Base-by-base conservation (phyloP, 208 protist genomes). In the Leishmania amazonensis region DNA sequence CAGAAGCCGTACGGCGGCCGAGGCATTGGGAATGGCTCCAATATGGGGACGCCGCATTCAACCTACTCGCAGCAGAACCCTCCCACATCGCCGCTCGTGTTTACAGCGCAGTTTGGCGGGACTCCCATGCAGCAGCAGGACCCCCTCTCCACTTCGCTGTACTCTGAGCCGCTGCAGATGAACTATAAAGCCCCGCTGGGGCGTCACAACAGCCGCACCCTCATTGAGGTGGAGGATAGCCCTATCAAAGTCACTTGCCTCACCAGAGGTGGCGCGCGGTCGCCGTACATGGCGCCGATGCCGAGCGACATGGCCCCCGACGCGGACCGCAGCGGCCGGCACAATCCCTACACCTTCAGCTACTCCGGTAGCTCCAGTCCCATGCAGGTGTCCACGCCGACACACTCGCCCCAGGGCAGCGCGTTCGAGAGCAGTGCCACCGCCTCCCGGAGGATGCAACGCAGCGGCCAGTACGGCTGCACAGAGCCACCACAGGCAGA, bases 191-290 rank as follows among this genome's bases (percentile, higher is more conserved):
- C 79, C 6, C 68, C 84, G 3, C 80, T 87, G 8, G 78, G 81
- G 5, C 79, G 86, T 70, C 79, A 79, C 81, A 78, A 84, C 72
- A 91, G 88, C 75, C 67, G 76, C 73, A 87, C 86, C 31, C 35
- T 78, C 47, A 79, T 89, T 38, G 77, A 87, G 75, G 49, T 88
- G 3, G 87, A 88, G 79, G 87, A 94, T 71, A 94, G 88, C 49
- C 90, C 90, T 19, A 89, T 94, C 58, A 85, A 85, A 11, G 87
- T 92, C 35, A 91, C 81, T 24, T 89, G 81, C 68, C 88, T 82
- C 83, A 91, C 90, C 42, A 89, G 79, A 49, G 88, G 87, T 35
- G 83, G 81, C 6, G 70, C 78, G 3, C 85, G 78, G 24, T 94
- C 90, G 11, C 90, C 90, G 24, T 90, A 91, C 81, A 21, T 92